Evolutionary conservation across 352 stramenopile genomes (phyloP), one percentile per base, ranked within the genome.

Genomic region (Pythium coloratum): DNA sequence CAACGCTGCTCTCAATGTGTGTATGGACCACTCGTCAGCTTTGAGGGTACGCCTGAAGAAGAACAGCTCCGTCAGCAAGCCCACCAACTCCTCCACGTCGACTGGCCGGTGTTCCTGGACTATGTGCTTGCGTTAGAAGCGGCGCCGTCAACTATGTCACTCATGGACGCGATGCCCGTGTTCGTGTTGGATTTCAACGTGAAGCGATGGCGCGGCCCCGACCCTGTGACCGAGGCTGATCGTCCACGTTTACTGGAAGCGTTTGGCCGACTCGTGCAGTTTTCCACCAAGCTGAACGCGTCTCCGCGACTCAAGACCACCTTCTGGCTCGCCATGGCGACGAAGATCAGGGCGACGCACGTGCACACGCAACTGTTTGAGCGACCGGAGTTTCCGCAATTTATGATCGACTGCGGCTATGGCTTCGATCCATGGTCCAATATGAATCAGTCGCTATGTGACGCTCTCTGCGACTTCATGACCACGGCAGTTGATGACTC

Each of bases 291-390:
- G 1, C 61, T 67, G 7, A n/a, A 61, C 36, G 28, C 34, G n/a
- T 67, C 59, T 46, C 61, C 61, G 18, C 6, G 6, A 12, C 14
- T 67, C 28, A 60, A 67, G 51, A 67, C 32, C 20, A 24, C 59
- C 38, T 67, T 67, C 30, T 67, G 61, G 61, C 55, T 51, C 2
- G 16, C 28, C 2, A 55, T 67, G 36, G 61, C 40, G 10, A 28
- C 38, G n/a, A 16, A 6, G 14, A 8, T 18, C 20, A 9, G 14
- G 42, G 5, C 10, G 8, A 14, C 4, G 18, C 3, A 24, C 4
- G 50, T 67, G 16, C 36, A 47, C 33, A 44, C 4, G 14, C 2
- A 14, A 7, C 24, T 50, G 10, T 50, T 50, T 16, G 14, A 4
- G 13, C 14, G 1, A 7, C 42, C 42, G 4, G 8, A 32, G 38